Base-by-base conservation (phyloP, 305 asterid genomes). In the Salvia sclarea region DNA sequence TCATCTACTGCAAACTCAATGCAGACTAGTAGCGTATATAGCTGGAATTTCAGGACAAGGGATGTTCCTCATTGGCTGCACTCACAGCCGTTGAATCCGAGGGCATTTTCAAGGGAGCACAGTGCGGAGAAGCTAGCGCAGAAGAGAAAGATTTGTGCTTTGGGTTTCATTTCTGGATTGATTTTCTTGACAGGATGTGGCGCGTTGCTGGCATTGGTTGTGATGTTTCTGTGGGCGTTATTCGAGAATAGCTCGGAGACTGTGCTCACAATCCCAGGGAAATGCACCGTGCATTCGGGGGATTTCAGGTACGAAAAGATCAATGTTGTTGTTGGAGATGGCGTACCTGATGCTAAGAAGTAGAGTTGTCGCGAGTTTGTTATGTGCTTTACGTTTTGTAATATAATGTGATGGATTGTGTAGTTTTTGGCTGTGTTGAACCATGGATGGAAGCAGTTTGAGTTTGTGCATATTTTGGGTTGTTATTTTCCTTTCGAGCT, bases 271-370 rank as follows among this genome's bases (percentile, higher is more conserved):
- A 70, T 85, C 60, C 91, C 90, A 6, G 54, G 74, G 1, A 85
- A 81, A 55, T 78, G 82, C 75, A 55, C 75, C 1, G 77, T 77
- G 53, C 79, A 73, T 52, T 70, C 85, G 0, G 87, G 79, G 52
- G 88, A 81, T 71, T 84, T 88, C 84, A 82, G 84, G 82, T 90
- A 90, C 68, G 83, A 88, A 75, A 90, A 82, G 86, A 71, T 90
- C 64, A 73, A 83, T 48, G 83, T 83, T 61, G 85, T 79, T 65
- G 76, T 84, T 2, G 86, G 70, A 31, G 83, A 81, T 72, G 61
- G 68, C 55, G 30, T 76, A 9, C 44, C 55, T 74, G 80, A 70
- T 78, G 80, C 59, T 61, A 82, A 85, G 86, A 78, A 78, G 50
- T 88, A 86, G 82, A 56, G 25, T 60, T 50, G 54, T 65, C 11